Conservation (phyloP, 805 yeast species). For the Grigorovia humatica region DNA sequence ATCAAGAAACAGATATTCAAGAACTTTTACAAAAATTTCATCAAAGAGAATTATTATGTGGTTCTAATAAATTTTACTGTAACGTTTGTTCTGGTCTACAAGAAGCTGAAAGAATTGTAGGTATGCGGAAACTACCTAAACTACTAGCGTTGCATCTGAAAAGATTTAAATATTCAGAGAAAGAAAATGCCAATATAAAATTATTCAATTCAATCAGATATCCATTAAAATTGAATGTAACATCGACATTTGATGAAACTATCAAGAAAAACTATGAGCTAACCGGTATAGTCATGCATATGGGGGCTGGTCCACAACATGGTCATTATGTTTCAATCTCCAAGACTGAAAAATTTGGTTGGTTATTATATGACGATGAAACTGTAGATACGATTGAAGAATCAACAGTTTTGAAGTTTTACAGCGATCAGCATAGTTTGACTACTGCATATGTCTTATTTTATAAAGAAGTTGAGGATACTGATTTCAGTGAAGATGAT, state of each 20-base stretch:
- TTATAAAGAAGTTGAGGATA: conserved; percentile 45
- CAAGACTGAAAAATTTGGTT: conserved; percentile 66
- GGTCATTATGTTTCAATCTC: conserved; percentile 90
- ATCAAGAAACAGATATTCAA: conserved; percentile 64
- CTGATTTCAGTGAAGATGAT: not conserved
- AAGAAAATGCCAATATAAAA: conserved; percentile 67
- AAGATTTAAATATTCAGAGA: conserved; percentile 84
- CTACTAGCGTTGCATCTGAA: conserved; percentile 76
- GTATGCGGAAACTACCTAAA: conserved; percentile 66
- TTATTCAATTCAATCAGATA: conserved; percentile 77
- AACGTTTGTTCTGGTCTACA: conserved; percentile 83
- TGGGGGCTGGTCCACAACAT: conserved; percentile 96
- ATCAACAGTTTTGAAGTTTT: conserved; percentile 68
- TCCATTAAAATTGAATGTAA: conserved; percentile 60
- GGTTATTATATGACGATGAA: conserved; percentile 94
- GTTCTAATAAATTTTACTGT: conserved; percentile 85
- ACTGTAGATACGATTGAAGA: conserved; percentile 84
- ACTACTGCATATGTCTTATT: conserved; percentile 87
- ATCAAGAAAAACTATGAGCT: conserved; percentile 55
- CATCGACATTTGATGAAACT: conserved; percentile 37
- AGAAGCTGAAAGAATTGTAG: conserved; percentile 88
- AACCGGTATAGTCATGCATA: conserved; percentile 79
- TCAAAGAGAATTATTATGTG: conserved; percentile 74
- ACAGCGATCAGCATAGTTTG: conserved; percentile 77
- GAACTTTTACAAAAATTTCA: conserved; percentile 38